Percentiles rank a stretch among this genome's conserved stretches.
phyloP scores from a whole-genome alignment of 148 eudicot species.

The Rhododendron kiyosumense region DNA sequence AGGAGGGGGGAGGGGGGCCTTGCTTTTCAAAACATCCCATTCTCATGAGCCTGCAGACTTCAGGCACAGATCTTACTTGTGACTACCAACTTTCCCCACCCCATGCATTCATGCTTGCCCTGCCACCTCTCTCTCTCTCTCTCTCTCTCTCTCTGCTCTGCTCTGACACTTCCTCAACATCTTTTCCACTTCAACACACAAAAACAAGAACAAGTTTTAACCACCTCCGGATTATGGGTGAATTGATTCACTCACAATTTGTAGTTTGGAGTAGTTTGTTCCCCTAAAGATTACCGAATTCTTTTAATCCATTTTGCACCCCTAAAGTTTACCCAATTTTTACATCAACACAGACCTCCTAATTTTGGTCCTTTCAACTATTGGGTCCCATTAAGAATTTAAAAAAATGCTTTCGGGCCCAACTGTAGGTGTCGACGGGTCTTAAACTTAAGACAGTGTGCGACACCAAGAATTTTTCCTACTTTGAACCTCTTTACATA shows the following conservation, averaged over 20 bases:
- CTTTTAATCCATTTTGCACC: background rate
- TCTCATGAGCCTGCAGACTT: constrained; percentile 6
- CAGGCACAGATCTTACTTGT: constrained; percentile 13
- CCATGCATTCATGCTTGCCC: background rate
- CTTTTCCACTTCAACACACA: constrained; percentile 2
- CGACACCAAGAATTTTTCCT: background rate
- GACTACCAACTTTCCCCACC: background rate
- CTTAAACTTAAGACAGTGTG: background rate
- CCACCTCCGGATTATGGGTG: background rate
- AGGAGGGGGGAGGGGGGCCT: background rate
- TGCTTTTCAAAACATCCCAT: background rate
- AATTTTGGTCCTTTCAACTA: background rate
- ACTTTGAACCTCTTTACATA: too few relatives aligned
- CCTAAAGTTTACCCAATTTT: background rate
- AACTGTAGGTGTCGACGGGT: background rate
- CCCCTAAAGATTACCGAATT: background rate
- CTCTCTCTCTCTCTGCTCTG: background rate
- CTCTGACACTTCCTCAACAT: background rate
- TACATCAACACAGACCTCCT: background rate
- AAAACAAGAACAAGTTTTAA: background rate
- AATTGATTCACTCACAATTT: background rate
- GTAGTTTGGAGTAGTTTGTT: background rate
- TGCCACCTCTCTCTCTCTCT: background rate
- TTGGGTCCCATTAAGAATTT: background rate
- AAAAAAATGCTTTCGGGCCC: background rate